Base-by-base conservation (phyloP, 2,329 filamentous ascomycete species). In the Fusarium pseudonygamai region DNA sequence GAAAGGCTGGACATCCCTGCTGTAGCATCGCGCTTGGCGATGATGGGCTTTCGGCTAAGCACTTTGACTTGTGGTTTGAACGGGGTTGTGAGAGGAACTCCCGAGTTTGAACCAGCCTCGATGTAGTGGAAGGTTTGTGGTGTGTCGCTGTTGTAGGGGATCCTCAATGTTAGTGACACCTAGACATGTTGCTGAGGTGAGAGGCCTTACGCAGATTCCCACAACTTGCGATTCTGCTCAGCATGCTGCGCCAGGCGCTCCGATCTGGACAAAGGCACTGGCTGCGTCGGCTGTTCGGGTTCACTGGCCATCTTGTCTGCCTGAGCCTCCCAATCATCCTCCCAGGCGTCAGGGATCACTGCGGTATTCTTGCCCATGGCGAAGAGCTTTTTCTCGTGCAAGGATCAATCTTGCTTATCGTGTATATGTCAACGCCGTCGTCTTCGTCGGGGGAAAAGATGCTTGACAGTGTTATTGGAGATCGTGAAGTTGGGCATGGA, bases 51-150 rank as follows among this genome's bases (percentile, higher is more conserved):
- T 70, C 96, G 93, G 79, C 93, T 95, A 16, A 98, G 90, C 11
- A 98, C 88, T 74, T 92, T 96, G 76, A 98, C 91, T 40, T 93
- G 88, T 0, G 93, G 93, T 80, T 95, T 96, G 85, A 96, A 95
- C 39, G 72, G 91, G 87, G 32, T 85, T 88, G 36, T 86, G 11
- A 86, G 77, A 26, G 94, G 92, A 5, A 92, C 87, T 53, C 64
- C 72, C 8, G 68, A 69, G 42, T 83, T 84, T 70, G 87, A 87
- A 73, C 85, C 88, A 62, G 91, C 87, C 79, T 94, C 90, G 64
- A 96, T 86, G 80, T 92, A 97, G 80, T 94, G 91, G 77, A 93
- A 91, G 16, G 92, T 90, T 72, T 94, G 88, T 22, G 92, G 89
- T 14, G 93, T 86, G 82, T 97, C 94, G 57, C 92, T 95, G 78